Percentiles rank a stretch among this genome's conserved stretches.
Conservation (phyloP, 2,329 filamentous ascomycete species). For the Penicillium brasilianum region DNA sequence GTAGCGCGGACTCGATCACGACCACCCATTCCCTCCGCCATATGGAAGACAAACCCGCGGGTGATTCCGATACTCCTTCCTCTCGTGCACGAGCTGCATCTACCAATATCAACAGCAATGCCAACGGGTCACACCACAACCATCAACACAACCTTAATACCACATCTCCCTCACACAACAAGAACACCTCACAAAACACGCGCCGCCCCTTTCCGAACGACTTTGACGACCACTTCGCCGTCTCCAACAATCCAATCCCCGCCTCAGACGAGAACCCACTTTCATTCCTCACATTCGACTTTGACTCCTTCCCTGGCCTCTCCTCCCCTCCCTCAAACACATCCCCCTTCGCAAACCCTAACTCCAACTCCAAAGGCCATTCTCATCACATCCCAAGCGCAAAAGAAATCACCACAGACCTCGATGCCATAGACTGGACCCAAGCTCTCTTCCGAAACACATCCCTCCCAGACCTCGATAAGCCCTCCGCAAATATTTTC, state of each 20-base stretch:
- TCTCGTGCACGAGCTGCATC: not conserved
- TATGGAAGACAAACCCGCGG: not conserved
- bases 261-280: conserved; percentile 24
- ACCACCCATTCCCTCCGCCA: conserved; percentile 14
- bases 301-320: conserved; percentile 32
- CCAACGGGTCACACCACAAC: not conserved
- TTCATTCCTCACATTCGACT: conserved; percentile 33
- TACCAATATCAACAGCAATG: not conserved
- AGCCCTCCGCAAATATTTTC: conserved; percentile 4
- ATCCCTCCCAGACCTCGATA: conserved; percentile 17
- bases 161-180: not conserved
- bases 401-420: conserved; percentile 20
- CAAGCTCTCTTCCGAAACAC: conserved; percentile 36
- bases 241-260: not conserved
- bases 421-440: conserved; percentile 38
- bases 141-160: conserved; percentile 11
- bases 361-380: not conserved
- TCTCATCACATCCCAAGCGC: not conserved
- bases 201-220: conserved; percentile 32
- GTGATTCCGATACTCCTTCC: not conserved
- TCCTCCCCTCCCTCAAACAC: not conserved
- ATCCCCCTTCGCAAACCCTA: not conserved
- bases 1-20: conserved; percentile 20
- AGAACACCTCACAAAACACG: conserved; percentile 8
- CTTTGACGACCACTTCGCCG: conserved; percentile 34